Evolutionary conservation across 2,329 filamentous ascomycete species (phyloP).

Genomic region (Ceratocystis harringtonii): DNA sequence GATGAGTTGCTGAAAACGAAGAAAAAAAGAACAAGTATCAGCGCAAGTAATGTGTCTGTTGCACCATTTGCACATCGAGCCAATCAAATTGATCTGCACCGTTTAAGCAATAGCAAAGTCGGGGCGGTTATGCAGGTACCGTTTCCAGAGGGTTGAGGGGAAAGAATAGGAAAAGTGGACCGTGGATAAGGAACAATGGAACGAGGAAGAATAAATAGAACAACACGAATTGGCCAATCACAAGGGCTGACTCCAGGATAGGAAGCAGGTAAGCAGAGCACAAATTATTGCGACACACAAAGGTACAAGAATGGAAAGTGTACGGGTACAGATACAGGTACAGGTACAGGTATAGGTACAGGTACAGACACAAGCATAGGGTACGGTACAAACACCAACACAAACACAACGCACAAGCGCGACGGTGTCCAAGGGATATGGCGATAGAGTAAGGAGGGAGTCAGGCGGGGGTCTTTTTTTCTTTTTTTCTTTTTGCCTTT

Average conservation of each 20-base stretch:
- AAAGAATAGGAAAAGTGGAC: background rate
- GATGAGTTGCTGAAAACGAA: too few species aligned
- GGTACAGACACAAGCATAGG: background rate
- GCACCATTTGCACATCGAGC: background rate
- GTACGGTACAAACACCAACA: background rate
- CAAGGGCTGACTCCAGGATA: background rate
- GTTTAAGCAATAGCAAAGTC: background rate
- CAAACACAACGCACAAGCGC: background rate
- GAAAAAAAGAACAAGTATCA: too few species aligned
- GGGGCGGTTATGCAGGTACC: conserved; percentile 2
- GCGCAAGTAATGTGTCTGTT: too few species aligned
- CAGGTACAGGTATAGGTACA: background rate
- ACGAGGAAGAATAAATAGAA: background rate
- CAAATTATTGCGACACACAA: background rate
- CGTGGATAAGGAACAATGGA: background rate
- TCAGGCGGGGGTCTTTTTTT: background rate
- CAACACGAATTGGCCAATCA: background rate
- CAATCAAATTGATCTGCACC: background rate
- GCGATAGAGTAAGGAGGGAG: background rate
- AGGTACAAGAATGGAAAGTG: background rate
- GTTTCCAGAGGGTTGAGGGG: background rate
- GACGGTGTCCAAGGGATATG: background rate
- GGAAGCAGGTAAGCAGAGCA: background rate
- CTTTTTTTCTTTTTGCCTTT: background rate
- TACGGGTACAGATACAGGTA: background rate